A percentile compares a stretch with the other conserved stretches of the same genome.
Evolutionary conservation across 345 rosid species (phyloP).

Genomic region (Populus alba): DNA sequence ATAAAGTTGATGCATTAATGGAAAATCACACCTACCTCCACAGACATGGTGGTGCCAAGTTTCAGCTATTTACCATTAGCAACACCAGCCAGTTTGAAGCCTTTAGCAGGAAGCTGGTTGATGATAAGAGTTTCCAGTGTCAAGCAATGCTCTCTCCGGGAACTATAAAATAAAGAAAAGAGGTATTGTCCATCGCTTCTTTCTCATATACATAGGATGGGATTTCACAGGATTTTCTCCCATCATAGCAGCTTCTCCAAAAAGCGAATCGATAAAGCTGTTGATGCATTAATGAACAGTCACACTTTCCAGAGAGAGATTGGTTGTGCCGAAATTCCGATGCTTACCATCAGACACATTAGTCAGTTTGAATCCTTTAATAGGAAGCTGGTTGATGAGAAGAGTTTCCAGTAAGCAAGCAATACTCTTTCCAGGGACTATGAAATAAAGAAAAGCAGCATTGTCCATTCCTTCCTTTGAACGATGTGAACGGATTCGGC

Average conservation of each 20-base stretch:
- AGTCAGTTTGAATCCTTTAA: constrained; percentile 57
- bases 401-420: constrained; percentile 96
- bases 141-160: constrained; percentile 90
- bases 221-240: not conserved
- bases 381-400: constrained; percentile 74
- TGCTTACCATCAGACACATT: constrained; percentile 91
- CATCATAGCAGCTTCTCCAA: constrained; percentile 14
- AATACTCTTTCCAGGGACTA: constrained; percentile 82
- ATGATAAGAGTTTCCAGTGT: constrained; percentile 86
- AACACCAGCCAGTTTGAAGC: constrained; percentile 55
- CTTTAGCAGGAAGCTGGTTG: constrained; percentile 67
- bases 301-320: constrained; percentile 31
- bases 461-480: constrained; percentile 63
- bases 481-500: constrained; percentile 67
- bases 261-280: constrained; percentile 6
- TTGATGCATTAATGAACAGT: constrained; percentile 20
- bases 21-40: constrained; percentile 38
- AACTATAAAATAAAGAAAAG: constrained; percentile 74
- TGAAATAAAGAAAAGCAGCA: constrained; percentile 70
- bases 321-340: constrained; percentile 69
- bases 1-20: not conserved
- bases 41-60: constrained; percentile 51
- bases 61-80: constrained; percentile 92
- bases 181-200: constrained; percentile 46
- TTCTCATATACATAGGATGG: constrained; percentile 10